Percentiles rank a stretch among this genome's conserved stretches.
phyloP scores from a whole-genome alignment of 2,329 filamentous ascomycete species.

The Exophiala sp. region DNA sequence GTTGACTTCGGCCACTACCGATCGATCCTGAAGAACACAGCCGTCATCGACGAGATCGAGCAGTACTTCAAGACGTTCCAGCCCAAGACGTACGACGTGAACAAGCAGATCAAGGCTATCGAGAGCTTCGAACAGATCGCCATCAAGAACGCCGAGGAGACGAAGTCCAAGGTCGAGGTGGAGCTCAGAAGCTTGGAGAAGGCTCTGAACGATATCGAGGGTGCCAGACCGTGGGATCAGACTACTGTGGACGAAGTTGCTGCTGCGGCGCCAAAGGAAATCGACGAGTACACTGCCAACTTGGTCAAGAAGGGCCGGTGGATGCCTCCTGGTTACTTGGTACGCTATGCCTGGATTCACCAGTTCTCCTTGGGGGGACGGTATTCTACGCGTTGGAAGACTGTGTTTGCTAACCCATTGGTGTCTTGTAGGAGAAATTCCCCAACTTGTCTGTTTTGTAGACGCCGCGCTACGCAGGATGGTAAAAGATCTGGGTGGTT shows the following conservation, averaged over 20 bases:
- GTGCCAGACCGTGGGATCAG: slow-evolving; percentile 89
- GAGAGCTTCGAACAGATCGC: slow-evolving; percentile 97
- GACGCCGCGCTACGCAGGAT: slow-evolving; percentile 35
- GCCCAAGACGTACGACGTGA: slow-evolving; percentile 86
- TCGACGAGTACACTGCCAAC: slow-evolving; percentile 92
- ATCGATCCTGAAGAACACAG: slow-evolving; percentile 86
- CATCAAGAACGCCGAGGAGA: slow-evolving; percentile 91
- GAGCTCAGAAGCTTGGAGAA: slow-evolving; percentile 91
- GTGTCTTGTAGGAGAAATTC: slow-evolving; percentile 75
- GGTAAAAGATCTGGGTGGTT: neutral
- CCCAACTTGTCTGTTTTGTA: slow-evolving; percentile 94
- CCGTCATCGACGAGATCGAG: slow-evolving; percentile 94
- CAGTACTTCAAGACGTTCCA: slow-evolving; percentile 88
- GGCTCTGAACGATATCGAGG: slow-evolving; percentile 96
- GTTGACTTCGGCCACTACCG: slow-evolving; percentile 96
- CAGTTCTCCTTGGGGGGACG: neutral
- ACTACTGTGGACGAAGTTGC: slow-evolving; percentile 97
- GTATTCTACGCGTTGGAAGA: neutral
- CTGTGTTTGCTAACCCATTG: slow-evolving; percentile 7
- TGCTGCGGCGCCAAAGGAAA: slow-evolving; percentile 86
- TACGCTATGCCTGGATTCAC: slow-evolving; percentile 46
- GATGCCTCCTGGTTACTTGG: slow-evolving; percentile 98
- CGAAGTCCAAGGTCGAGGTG: slow-evolving; percentile 90
- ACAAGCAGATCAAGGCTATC: slow-evolving; percentile 93
- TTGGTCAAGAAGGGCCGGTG: slow-evolving; percentile 97